Base-by-base conservation (phyloP, 2,329 filamentous ascomycete genomes). In the Cercospora zeae-maydis region DNA sequence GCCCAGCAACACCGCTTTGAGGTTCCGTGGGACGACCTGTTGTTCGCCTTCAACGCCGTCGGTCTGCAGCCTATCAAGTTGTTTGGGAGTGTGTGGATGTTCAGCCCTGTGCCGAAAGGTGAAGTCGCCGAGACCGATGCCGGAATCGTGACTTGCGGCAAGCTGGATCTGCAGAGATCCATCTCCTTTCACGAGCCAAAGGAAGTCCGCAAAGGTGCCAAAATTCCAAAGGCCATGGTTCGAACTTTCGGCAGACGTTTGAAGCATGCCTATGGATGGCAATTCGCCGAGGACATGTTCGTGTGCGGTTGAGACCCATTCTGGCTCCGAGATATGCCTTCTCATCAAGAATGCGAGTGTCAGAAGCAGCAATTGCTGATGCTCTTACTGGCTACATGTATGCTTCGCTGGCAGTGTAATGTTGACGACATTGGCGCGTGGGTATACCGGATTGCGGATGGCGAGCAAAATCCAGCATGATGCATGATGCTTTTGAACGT, bases 161-260 rank as follows among this genome's bases (percentile, higher is more conserved):
- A 66, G 2, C 63, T 79, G 21, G 77, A 81, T 58, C 75, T 80
- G 0, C 75, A 79, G 39, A 72, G 80, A 3, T 79, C 78, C 24
- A 87, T 88, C 33, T 82, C 85, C 59, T 84, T 87, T 64, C 84
- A 88, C 65, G 84, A 87, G 68, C 85, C 85, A 2, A 84, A 88
- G 71, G 83, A 84, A 27, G 68, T 71, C 6, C 36, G 71, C 19
- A 59, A 59, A 0, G 70, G 69, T 1, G 74, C 75, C 0, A 86
- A 87, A 72, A 77, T 88, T 3, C 74, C 80, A 0, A 83, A 81
- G 63, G 66, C 67, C 1, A 72, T 70, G 42, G 83, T 82, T 0
- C 60, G 60, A 52, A 71, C 78, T 1, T 74, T 79, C 66, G 85
- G 83, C 0, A 73, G 83, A 51, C 74, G 84, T 21, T 66, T 87